phyloP scores from a whole-genome alignment of 2,329 filamentous ascomycete species.

The Ilyonectria robusta region DNA sequence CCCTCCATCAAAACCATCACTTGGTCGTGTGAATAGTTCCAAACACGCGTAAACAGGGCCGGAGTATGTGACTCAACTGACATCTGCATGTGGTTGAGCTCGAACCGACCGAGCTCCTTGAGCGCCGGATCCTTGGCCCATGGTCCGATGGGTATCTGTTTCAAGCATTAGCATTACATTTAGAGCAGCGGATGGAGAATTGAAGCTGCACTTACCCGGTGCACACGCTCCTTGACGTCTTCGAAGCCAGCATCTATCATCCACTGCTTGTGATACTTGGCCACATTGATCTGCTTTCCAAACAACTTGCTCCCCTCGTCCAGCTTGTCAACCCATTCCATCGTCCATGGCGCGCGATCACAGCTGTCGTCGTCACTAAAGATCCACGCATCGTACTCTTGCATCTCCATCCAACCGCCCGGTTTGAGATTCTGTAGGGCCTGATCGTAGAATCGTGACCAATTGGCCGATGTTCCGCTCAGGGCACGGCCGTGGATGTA shows the following conservation, averaged over 20 bases:
- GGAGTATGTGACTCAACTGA: conserved; percentile 59
- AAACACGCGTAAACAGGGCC: conserved; percentile 56
- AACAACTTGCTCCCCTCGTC: conserved; percentile 53
- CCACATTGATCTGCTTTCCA: conserved; percentile 58
- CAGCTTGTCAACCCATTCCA: conserved; percentile 56
- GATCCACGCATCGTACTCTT: conserved; percentile 57
- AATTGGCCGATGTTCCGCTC: conserved; percentile 52
- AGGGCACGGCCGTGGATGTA: conserved; percentile 56
- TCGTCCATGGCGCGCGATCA: conserved; percentile 55
- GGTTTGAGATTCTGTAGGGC: conserved; percentile 50
- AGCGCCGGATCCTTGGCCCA: conserved; percentile 55
- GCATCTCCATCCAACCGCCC: conserved; percentile 56
- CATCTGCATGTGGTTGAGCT: conserved; percentile 59
- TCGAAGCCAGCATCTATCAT: conserved; percentile 57
- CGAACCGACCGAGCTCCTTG: conserved; percentile 55
- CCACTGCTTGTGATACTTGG: conserved; percentile 54
- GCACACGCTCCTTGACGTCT: conserved; percentile 47
- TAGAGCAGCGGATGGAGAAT: neutral
- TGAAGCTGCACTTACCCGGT: conserved; percentile 26
- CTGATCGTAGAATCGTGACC: conserved; percentile 50
- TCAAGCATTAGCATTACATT: neutral
- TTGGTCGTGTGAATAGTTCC: conserved; percentile 57
- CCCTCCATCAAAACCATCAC: conserved; percentile 61
- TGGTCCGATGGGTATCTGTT: conserved; percentile 55
- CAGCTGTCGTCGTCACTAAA: conserved; percentile 57